Evolutionary conservation across 352 stramenopile species (phyloP).

Genomic region (Phytophthora litchii): DNA sequence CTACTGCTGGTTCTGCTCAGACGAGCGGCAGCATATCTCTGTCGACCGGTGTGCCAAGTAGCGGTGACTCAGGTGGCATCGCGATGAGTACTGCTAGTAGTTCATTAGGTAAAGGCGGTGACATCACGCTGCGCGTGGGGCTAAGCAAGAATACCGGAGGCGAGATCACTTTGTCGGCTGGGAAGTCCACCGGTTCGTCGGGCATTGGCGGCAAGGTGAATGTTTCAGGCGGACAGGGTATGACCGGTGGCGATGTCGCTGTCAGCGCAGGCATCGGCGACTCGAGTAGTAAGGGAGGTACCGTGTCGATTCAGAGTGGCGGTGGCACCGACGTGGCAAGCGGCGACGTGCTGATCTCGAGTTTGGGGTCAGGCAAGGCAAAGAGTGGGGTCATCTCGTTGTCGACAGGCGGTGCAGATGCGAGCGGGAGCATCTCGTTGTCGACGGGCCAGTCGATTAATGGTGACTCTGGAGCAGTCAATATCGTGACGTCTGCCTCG

Average conservation of each 20-base stretch:
- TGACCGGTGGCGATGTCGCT: constrained; percentile 12
- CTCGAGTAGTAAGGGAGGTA: constrained; percentile 10
- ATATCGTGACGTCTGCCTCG: too few relatives aligned
- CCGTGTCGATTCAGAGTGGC: constrained; percentile 27
- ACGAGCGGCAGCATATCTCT: constrained; percentile 6
- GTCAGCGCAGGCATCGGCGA: constrained; percentile 5
- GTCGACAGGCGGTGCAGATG: constrained; percentile 2
- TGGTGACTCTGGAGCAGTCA: too few relatives aligned
- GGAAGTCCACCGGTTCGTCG: constrained; percentile 4
- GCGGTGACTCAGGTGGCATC: constrained; percentile 5
- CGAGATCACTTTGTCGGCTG: constrained; percentile 7
- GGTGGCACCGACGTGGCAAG: constrained; percentile 15
- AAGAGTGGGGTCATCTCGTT: constrained; percentile 10
- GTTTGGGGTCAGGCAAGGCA: background rate
- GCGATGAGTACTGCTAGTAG: constrained; percentile 2
- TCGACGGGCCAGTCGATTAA: too few relatives aligned
- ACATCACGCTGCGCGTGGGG: constrained; percentile 9
- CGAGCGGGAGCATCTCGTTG: too few relatives aligned
- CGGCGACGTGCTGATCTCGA: constrained; percentile 22
- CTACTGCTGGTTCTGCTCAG: background rate
- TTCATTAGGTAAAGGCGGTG: constrained; percentile 4
- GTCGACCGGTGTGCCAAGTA: background rate
- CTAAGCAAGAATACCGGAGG: background rate
- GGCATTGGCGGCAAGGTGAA: constrained; percentile 12
- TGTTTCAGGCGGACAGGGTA: constrained; percentile 1